phyloP scores from a whole-genome alignment of 768 basidiomycete genomes.

The Phaeotremella fagi region DNA sequence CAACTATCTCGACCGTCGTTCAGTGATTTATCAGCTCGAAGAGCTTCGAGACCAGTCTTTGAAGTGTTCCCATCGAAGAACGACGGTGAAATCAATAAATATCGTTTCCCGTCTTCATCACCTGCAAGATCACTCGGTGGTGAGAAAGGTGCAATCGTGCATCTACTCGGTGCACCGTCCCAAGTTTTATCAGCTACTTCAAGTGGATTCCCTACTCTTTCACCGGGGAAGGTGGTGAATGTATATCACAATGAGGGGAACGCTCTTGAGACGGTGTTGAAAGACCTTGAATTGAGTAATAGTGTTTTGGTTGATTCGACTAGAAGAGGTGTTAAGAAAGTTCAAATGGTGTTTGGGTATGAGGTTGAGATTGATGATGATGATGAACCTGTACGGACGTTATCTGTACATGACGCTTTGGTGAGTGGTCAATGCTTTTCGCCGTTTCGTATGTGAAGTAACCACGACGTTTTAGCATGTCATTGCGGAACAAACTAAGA shows the following conservation, averaged over 20 bases:
- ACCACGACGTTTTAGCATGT: conserved; percentile 24
- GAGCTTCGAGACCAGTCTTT: conserved; percentile 20
- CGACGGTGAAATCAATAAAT: conserved; percentile 4
- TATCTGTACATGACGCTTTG: conserved; percentile 32
- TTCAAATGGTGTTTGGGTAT: conserved; percentile 28
- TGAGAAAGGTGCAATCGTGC: conserved; percentile 29
- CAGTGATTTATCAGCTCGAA: conserved; percentile 24
- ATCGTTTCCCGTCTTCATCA: conserved; percentile 35
- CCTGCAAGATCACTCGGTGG: conserved; percentile 9
- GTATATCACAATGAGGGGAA: background rate
- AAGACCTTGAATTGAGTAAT: conserved; percentile 9
- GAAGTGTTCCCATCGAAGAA: conserved; percentile 16
- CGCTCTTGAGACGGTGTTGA: conserved; percentile 1
- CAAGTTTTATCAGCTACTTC: conserved; percentile 13
- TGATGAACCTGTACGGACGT: conserved; percentile 22
- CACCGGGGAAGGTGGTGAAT: background rate
- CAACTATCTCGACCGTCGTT: conserved; percentile 24
- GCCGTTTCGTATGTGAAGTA: no score
- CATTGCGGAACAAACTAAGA: conserved; percentile 26
- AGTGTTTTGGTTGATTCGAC: conserved; percentile 4
- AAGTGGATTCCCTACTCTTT: conserved; percentile 2
- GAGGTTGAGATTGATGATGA: conserved; percentile 16
- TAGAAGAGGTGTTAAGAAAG: conserved; percentile 12
- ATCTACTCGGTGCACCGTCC: conserved; percentile 24
- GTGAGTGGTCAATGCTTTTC: no score